Evolutionary conservation across 371 early-diverging fungal genomes (phyloP), one percentile per base, ranked within the genome.

Genomic region (Smittium culicis): DNA sequence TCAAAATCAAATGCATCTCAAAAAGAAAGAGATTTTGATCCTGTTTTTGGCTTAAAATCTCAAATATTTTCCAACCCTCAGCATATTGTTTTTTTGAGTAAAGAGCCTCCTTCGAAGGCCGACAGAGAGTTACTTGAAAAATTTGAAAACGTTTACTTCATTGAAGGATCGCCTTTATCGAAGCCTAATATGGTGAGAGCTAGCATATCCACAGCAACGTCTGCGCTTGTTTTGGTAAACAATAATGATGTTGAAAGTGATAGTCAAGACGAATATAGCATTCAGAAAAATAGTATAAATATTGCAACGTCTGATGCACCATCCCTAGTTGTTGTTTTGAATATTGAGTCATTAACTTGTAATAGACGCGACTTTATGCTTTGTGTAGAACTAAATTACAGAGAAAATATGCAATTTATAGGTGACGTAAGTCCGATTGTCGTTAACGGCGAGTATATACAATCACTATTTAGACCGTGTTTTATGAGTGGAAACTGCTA

Each of bases 391-490:
- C 83, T 87, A 67, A 79, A 84, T 33, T 83, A 86, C 67, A 72
- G 76, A 57, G 84, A 87, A 70, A 88, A 86, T 71, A 83, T 85
- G 79, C 83, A 86, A 73, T 80, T 85, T 65, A 79, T 88, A 34
- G 88, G 88, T 29, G 77, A 79, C 35, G 77, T 77, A 16, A 83
- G 80, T 45, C 76, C 78, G 11, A 63, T 82, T 16, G 66, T 69
- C 25, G 72, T 80, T 62, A 76, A 79, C 62, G 82, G 81, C 62
- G 76, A 73, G 20, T 77, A 79, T 35, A 79, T 77, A 24, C 80
- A 82, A 71, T 78, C 80, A 31, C 67, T 80, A 54, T 66, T 81
- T 35, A 70, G 78, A 25, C 83, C 88, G 16, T 74, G 82, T 31
- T 87, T 86, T 69, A 84, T 85, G 77, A 74, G 79, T 0, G 88